phyloP scores from a whole-genome alignment of 208 protist species.

The Lotmaria passim region DNA sequence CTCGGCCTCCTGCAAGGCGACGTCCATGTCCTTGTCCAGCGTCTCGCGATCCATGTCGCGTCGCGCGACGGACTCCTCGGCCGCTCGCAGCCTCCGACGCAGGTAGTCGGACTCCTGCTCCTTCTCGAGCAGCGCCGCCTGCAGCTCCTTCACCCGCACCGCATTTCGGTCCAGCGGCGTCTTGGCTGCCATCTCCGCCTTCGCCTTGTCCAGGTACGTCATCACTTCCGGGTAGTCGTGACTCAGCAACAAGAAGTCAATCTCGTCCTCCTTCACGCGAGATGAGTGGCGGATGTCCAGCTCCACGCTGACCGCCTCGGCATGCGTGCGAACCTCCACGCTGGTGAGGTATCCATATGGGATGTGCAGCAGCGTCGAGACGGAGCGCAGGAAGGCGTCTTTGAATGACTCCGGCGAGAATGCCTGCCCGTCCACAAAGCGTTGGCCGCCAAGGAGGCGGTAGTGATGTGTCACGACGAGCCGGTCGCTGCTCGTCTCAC shows the following conservation, averaged over 20 bases:
- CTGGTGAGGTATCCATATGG: constrained; percentile 48
- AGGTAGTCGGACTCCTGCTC: constrained; percentile 30
- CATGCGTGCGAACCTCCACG: constrained; percentile 41
- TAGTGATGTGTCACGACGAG: constrained; percentile 50
- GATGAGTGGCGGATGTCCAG: constrained; percentile 53
- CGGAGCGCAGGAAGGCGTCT: constrained; percentile 46
- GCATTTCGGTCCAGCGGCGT: constrained; percentile 31
- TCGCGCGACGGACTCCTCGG: constrained; percentile 54
- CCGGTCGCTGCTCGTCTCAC: constrained; percentile 17
- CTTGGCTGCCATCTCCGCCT: constrained; percentile 29
- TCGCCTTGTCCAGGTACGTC: constrained; percentile 30
- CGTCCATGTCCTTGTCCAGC: constrained; percentile 44
- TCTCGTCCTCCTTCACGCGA: constrained; percentile 34
- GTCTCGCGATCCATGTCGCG: constrained; percentile 38
- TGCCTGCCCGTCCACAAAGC: constrained; percentile 33
- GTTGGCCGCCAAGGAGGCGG: constrained; percentile 46
- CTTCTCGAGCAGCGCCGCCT: constrained; percentile 30
- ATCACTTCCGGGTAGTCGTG: constrained; percentile 54
- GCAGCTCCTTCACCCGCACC: constrained; percentile 32
- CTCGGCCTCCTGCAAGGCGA: constrained; percentile 64
- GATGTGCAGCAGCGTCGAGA: constrained; percentile 50
- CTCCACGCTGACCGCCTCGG: constrained; percentile 53
- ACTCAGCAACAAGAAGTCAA: constrained; percentile 51
- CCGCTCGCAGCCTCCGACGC: constrained; percentile 30
- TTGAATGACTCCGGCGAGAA: constrained; percentile 48